A percentile compares a stretch with the other conserved stretches of the same genome.
phyloP scores from a whole-genome alignment of 768 basidiomycete genomes.

The Lenzites betulinus region DNA sequence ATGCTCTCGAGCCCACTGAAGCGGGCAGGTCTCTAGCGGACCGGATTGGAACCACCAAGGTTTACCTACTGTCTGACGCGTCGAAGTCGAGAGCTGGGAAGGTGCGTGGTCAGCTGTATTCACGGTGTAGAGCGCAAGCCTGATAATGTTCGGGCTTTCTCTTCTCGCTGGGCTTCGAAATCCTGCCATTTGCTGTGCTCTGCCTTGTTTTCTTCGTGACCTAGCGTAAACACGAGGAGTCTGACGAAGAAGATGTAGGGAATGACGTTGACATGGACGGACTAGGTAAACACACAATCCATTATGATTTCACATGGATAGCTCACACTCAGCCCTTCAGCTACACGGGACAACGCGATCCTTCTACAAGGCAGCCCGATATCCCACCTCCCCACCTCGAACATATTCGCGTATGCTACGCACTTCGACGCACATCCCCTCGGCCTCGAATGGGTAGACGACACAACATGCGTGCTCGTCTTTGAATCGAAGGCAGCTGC shows the following conservation, averaged over 20 bases:
- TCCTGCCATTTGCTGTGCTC: too few species aligned
- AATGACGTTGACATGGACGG: conserved; percentile 28
- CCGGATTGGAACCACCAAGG: conserved; percentile 71
- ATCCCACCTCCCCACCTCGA: conserved; percentile 69
- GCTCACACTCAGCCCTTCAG: conserved; percentile 39
- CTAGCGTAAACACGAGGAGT: conserved; percentile 52
- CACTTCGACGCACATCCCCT: conserved; percentile 76
- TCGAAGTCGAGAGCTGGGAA: conserved; percentile 61
- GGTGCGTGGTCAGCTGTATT: conserved; percentile 61
- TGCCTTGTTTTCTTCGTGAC: conserved; percentile 6
- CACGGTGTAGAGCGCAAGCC: conserved; percentile 38
- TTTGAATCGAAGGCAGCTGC: conserved; percentile 61
- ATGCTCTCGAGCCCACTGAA: conserved; percentile 35
- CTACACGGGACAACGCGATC: conserved; percentile 64
- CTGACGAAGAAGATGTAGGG: conserved; percentile 39
- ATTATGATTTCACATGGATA: neutral
- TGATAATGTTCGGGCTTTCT: conserved; percentile 50
- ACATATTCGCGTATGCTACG: conserved; percentile 80
- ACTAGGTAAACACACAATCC: conserved; percentile 5
- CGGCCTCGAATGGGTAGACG: conserved; percentile 85
- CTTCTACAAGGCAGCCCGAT: conserved; percentile 75
- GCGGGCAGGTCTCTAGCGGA: conserved; percentile 46
- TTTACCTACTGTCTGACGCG: conserved; percentile 77
- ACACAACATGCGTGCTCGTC: conserved; percentile 79
- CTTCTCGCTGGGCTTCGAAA: neutral